phyloP scores from a whole-genome alignment of 495 filamentous ascomycete genomes.

The Jackrogersella minutella region DNA sequence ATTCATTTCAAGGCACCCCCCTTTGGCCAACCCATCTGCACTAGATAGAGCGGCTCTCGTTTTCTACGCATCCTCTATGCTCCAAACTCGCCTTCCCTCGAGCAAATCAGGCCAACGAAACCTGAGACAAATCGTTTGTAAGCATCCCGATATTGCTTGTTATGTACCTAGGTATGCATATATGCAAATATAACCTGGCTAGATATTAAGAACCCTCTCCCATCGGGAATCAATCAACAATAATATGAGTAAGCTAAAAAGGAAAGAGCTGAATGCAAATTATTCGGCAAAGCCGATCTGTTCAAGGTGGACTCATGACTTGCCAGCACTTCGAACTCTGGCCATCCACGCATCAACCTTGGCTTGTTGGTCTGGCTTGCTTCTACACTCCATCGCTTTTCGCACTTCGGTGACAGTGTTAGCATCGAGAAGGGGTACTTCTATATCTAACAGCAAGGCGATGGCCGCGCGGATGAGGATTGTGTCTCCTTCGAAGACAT shows the following conservation, averaged over 20 bases:
- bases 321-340: slow-evolving; percentile 73
- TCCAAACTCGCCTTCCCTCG: background rate
- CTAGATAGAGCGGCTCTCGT: slow-evolving; percentile 18
- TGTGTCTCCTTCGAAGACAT: slow-evolving; percentile 90
- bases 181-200: background rate
- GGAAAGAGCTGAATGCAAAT: background rate
- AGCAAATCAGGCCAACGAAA: background rate
- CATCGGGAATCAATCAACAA: too few relatives aligned
- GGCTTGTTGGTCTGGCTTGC: slow-evolving; percentile 46
- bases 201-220: background rate
- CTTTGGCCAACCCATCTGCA: slow-evolving; percentile 19
- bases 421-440: slow-evolving; percentile 52
- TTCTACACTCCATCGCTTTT: slow-evolving; percentile 36
- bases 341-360: slow-evolving; percentile 75
- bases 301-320: slow-evolving; percentile 42
- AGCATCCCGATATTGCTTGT: background rate
- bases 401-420: slow-evolving; percentile 46
- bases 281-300: background rate
- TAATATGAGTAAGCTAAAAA: background rate
- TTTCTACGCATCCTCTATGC: slow-evolving; percentile 1
- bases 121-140: background rate
- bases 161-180: background rate
- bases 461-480: slow-evolving; percentile 81
- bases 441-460: slow-evolving; percentile 65
- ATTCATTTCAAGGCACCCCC: slow-evolving; percentile 12